phyloP scores from a whole-genome alignment of 2,329 filamentous ascomycete genomes.

The Capronia americana region DNA sequence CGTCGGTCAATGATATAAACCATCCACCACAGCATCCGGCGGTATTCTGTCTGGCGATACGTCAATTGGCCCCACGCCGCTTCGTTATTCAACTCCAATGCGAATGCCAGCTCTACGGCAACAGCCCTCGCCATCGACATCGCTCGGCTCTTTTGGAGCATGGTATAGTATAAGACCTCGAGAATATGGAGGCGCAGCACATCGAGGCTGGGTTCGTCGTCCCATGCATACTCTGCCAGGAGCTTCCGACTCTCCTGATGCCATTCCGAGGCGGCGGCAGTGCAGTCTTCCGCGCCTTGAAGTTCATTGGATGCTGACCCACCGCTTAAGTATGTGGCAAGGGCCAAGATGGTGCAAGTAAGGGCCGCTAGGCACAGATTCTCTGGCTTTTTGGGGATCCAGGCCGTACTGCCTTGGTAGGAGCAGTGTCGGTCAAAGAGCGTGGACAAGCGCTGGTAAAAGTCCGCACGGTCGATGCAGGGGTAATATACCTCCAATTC shows the following conservation, averaged over 20 bases:
- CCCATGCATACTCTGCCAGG: constrained; percentile 3
- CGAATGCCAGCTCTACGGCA: constrained; percentile 17
- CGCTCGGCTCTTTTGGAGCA: background rate
- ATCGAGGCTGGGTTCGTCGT: constrained; percentile 7
- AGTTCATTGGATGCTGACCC: background rate
- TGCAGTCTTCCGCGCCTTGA: constrained; percentile 3
- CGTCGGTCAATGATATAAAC: constrained; percentile 17
- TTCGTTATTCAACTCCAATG: constrained; percentile 14
- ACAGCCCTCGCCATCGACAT: constrained; percentile 5
- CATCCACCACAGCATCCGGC: constrained; percentile 20
- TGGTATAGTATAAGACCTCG: constrained; percentile 21
- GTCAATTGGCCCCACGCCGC: constrained; percentile 1
- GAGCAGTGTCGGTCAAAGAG: constrained; percentile 13
- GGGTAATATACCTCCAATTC: constrained; percentile 22
- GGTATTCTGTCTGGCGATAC: constrained; percentile 19
- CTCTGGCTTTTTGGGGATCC: background rate
- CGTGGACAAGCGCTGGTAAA: constrained; percentile 11
- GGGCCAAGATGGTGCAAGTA: constrained; percentile 6
- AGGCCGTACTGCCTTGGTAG: background rate
- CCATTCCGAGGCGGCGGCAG: constrained; percentile 1
- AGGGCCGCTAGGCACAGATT: constrained; percentile 11
- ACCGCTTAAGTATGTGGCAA: constrained; percentile 18
- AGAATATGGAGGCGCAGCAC: constrained; percentile 13
- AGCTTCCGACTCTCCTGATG: constrained; percentile 9
- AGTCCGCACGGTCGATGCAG: constrained; percentile 19